phyloP scores from a whole-genome alignment of 139 green algal species.

The Chlamydomonas sp. region DNA sequence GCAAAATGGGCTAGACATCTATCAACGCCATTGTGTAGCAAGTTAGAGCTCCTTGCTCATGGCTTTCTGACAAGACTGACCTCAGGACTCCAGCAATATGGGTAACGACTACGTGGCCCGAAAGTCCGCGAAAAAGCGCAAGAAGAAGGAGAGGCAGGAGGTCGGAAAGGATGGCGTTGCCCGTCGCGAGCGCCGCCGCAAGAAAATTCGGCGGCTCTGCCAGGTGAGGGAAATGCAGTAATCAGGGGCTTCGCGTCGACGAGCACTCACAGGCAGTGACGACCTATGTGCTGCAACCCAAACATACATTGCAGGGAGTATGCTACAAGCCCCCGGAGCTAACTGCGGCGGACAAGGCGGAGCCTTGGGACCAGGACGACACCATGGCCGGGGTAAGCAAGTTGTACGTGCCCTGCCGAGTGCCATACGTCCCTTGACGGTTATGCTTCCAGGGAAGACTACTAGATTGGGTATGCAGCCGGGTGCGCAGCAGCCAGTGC shows the following conservation, averaged over 20 bases:
- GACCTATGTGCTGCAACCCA: background rate
- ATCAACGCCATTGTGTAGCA: too few species aligned
- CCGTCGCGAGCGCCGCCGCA: background rate
- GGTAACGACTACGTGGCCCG: slow-evolving; percentile 69
- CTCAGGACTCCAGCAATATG: slow-evolving; percentile 46
- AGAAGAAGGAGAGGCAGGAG: slow-evolving; percentile 25
- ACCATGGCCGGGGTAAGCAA: too few species aligned
- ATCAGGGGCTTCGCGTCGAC: slow-evolving; percentile 1
- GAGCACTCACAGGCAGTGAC: too few species aligned
- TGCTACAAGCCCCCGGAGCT: slow-evolving; percentile 57
- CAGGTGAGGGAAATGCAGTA: slow-evolving; percentile 39
- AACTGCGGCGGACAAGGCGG: slow-evolving; percentile 49
- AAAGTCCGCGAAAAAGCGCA: slow-evolving; percentile 71
- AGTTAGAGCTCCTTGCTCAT: too few species aligned
- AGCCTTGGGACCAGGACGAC: slow-evolving; percentile 2
- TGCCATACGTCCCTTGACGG: too few species aligned
- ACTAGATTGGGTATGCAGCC: too few species aligned
- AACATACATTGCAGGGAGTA: slow-evolving; percentile 9
- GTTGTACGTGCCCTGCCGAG: too few species aligned
- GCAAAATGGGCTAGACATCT: too few species aligned
- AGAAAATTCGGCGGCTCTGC: slow-evolving; percentile 30
- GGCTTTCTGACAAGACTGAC: too few species aligned
- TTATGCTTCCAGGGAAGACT: too few species aligned
- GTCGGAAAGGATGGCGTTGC: slow-evolving; percentile 29
- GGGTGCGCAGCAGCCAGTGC: too few species aligned